These are phyloP conservation scores for Russula earlei DNA, from an alignment of 768 basidiomycete species.

Conservation along the genomic window DNA sequence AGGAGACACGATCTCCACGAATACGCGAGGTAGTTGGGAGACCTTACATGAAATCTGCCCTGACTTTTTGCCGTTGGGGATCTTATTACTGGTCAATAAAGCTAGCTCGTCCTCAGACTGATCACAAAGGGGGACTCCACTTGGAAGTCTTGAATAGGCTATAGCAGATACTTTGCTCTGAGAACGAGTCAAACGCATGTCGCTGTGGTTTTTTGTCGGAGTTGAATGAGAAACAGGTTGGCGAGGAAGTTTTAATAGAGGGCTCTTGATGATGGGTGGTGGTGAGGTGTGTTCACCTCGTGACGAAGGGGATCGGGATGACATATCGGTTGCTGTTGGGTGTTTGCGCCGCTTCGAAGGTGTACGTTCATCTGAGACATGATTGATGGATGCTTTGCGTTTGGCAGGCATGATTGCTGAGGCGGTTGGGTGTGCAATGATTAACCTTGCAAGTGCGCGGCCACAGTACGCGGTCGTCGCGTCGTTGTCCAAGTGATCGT, in stretches of 20 bases:
- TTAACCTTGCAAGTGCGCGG: too few relatives aligned
- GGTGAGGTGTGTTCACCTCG: not conserved
- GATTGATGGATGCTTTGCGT: conserved; percentile 23
- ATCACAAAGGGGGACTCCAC: not conserved
- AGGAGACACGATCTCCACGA: conserved; percentile 7
- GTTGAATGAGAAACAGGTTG: not conserved
- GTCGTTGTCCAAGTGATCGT: not conserved
- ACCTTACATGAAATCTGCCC: not conserved
- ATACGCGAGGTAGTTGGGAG: conserved; percentile 9
- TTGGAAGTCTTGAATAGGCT: not conserved
- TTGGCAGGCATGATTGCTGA: conserved; percentile 26
- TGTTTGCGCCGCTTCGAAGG: conserved; percentile 20
- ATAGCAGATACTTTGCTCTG: not conserved
- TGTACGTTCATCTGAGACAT: conserved; percentile 14
- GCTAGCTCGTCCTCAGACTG: conserved; percentile 17
- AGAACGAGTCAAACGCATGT: conserved; percentile 8
- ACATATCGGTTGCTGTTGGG: conserved; percentile 2
- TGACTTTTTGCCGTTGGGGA: not conserved
- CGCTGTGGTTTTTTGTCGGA: not conserved
- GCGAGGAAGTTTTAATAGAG: not conserved
- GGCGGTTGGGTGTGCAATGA: too few relatives aligned
- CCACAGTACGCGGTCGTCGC: too few relatives aligned
- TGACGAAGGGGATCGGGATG: not conserved
- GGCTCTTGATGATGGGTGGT: not conserved
- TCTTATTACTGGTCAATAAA: conserved; percentile 1